Evolutionary conservation across 768 basidiomycete genomes (phyloP).

Genomic region (Hydnum rufescens): DNA sequence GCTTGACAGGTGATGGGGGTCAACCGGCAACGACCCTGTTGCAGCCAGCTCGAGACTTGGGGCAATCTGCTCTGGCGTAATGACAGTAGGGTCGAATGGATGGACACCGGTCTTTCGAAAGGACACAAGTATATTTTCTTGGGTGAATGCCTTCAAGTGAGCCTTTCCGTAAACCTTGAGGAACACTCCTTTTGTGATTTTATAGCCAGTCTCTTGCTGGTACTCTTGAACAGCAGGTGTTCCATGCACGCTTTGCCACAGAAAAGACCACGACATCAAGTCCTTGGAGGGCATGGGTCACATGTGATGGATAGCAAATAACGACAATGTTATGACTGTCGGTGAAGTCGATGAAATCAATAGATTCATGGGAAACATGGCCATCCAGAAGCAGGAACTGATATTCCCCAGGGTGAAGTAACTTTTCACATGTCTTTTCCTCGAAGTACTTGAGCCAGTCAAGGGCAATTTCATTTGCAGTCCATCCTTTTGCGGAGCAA

Average conservation of each 20-base stretch:
- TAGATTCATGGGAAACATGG: too few species aligned
- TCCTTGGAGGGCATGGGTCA: conserved; percentile 17
- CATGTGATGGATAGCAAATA: conserved; percentile 27
- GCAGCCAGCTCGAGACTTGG: too few species aligned
- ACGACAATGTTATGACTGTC: conserved; percentile 21
- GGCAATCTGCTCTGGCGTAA: too few species aligned
- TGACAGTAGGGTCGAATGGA: too few species aligned
- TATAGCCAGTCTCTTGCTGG: not conserved
- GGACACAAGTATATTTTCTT: too few species aligned
- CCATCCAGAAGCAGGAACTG: too few species aligned
- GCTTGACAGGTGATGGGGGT: too few species aligned
- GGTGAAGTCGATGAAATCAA: too few species aligned
- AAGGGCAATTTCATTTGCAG: not conserved
- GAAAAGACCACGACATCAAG: conserved; percentile 9
- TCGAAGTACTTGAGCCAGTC: conserved; percentile 18
- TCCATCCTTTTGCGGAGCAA: not conserved
- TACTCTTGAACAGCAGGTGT: not conserved
- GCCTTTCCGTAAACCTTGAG: not conserved
- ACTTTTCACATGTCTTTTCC: conserved; percentile 21
- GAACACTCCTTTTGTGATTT: not conserved
- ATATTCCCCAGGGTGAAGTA: conserved; percentile 24
- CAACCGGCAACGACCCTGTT: too few species aligned
- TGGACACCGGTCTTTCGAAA: too few species aligned
- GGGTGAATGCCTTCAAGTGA: too few species aligned
- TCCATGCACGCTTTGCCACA: conserved; percentile 18